A percentile compares a stretch with the other conserved stretches of the same genome.
Conservation (phyloP, 495 filamentous ascomycete genomes). For the Neurospora discreta region DNA sequence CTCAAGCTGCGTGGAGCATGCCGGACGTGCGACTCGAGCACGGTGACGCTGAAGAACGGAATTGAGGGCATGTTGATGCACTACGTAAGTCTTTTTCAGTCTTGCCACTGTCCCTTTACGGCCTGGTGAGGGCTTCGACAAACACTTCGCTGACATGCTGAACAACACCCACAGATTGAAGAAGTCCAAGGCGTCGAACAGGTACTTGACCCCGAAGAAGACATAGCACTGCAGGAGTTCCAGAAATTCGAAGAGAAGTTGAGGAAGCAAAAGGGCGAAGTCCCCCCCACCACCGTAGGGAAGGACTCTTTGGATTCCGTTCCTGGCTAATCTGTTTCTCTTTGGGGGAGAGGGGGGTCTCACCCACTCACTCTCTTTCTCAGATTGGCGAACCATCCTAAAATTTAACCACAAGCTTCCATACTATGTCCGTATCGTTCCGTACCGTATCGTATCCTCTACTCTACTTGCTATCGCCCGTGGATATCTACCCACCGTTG, state of each 20-base stretch:
- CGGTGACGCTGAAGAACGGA: slow-evolving; percentile 88
- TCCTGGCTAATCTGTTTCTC: slow-evolving; percentile 23
- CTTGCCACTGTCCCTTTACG: not conserved
- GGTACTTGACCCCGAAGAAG: slow-evolving; percentile 83
- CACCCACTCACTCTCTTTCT: not conserved
- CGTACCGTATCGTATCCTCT: not conserved
- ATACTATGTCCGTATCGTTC: not conserved
- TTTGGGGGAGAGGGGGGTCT: not conserved
- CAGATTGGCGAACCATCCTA: not conserved
- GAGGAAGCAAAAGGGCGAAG: slow-evolving; percentile 54
- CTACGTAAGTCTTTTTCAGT: slow-evolving; percentile 30
- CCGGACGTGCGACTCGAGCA: slow-evolving; percentile 90
- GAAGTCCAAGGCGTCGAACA: slow-evolving; percentile 91
- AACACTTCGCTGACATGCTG: not conserved
- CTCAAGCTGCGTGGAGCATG: slow-evolving; percentile 89
- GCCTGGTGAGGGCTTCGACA: not conserved
- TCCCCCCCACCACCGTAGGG: slow-evolving; percentile 45
- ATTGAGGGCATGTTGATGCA: slow-evolving; percentile 96
- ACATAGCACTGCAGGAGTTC: slow-evolving; percentile 82
- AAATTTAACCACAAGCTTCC: not conserved
- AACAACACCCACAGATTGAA: slow-evolving; percentile 54
- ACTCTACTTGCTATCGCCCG: not conserved
- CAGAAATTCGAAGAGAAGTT: slow-evolving; percentile 95
- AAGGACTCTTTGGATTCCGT: slow-evolving; percentile 58
- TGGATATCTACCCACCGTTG: not conserved